Percentiles rank a stretch among this genome's conserved stretches.
These are phyloP conservation scores for Cenchrus purpureus DNA, from an alignment of 176 grass and related monocot genomes.

Conservation along the genomic window DNA sequence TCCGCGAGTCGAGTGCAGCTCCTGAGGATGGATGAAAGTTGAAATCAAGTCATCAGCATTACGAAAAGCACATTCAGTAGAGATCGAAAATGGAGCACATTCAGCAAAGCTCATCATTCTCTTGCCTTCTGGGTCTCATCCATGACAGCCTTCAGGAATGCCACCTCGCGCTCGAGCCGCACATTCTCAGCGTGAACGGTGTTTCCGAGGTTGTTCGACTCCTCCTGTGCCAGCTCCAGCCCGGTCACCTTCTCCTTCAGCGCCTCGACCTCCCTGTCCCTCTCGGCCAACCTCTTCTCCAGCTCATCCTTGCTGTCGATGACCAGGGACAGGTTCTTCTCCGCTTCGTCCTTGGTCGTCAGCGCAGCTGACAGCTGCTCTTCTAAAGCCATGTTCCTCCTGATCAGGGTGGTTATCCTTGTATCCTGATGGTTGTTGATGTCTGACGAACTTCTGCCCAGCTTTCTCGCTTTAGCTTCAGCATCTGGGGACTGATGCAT, in stretches of 20 bases:
- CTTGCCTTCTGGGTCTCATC: constrained; percentile 93
- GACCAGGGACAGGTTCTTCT: constrained; percentile 74
- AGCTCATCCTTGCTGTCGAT: constrained; percentile 68
- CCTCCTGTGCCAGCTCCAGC: constrained; percentile 86
- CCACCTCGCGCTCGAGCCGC: constrained; percentile 87
- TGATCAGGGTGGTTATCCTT: constrained; percentile 60
- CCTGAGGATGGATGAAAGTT: constrained; percentile 42
- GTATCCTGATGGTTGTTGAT: constrained; percentile 65
- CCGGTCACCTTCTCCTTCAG: constrained; percentile 79
- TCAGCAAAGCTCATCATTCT: neutral
- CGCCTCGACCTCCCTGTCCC: constrained; percentile 60
- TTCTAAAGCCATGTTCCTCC: constrained; percentile 65
- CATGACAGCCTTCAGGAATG: constrained; percentile 86
- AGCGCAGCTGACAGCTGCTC: constrained; percentile 58
- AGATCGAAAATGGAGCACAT: neutral
- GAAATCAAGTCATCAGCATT: neutral
- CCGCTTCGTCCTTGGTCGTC: constrained; percentile 61
- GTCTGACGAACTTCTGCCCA: constrained; percentile 61
- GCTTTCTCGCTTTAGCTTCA: constrained; percentile 52
- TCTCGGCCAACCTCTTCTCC: constrained; percentile 71
- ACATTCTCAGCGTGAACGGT: constrained; percentile 87
- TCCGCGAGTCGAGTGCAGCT: constrained; percentile 74
- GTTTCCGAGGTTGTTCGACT: constrained; percentile 81
- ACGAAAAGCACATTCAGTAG: neutral
- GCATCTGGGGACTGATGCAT: constrained; percentile 36